A percentile compares a stretch with the other conserved stretches of the same genome.
Conservation (phyloP, 768 basidiomycete species). For the Amanita fuliginea region DNA sequence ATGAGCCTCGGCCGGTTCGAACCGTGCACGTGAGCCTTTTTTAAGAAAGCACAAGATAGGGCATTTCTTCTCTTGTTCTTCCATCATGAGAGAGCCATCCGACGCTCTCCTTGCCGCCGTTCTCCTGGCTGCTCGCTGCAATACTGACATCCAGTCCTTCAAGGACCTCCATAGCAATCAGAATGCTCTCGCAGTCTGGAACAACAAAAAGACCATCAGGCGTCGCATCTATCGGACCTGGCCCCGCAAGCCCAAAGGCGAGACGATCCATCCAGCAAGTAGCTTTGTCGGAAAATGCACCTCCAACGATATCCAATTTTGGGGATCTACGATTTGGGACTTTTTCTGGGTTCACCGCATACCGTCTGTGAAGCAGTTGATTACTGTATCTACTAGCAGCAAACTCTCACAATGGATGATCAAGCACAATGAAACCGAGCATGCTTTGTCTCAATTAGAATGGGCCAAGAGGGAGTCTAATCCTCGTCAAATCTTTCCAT, state of each 20-base stretch:
- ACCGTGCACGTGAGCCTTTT: too few species aligned
- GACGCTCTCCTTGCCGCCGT: neutral
- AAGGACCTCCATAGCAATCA: constrained; percentile 10
- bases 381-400: constrained; percentile 22
- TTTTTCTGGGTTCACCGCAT: constrained; percentile 23
- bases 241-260: constrained; percentile 22
- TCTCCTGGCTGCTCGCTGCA: neutral
- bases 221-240: constrained; percentile 19
- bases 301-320: constrained; percentile 21
- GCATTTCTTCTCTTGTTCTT: too few species aligned
- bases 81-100: neutral
- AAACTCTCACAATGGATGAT: constrained; percentile 25
- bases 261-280: constrained; percentile 6
- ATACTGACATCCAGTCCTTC: neutral
- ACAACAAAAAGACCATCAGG: constrained; percentile 3
- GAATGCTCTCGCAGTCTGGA: neutral
- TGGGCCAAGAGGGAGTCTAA: constrained; percentile 24
- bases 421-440: constrained; percentile 20
- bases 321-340: constrained; percentile 33
- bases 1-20: too few species aligned
- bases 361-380: constrained; percentile 8
- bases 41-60: too few species aligned
- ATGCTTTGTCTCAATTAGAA: constrained; percentile 20
- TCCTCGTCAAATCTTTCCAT: constrained; percentile 19
- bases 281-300: constrained; percentile 8